A percentile compares a stretch with the other conserved stretches of the same genome.
These are phyloP conservation scores for Suillus cothurnatus DNA, from an alignment of 768 basidiomycete genomes.

Conservation along the genomic window DNA sequence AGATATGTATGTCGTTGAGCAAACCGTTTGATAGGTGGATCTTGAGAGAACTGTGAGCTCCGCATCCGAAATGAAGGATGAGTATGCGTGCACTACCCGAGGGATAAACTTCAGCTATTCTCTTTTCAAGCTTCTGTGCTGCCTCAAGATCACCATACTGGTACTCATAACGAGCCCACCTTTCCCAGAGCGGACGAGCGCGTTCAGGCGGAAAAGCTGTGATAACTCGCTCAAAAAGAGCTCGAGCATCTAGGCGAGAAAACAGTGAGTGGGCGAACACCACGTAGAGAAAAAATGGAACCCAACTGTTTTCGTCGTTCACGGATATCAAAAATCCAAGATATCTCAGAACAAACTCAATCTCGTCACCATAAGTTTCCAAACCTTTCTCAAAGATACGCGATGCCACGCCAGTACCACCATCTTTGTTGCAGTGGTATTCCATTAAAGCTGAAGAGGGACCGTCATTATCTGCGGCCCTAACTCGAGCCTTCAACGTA, in stretches of 20 bases:
- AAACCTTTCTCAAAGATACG: constrained; percentile 94
- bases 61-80: background rate
- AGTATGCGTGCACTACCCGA: constrained; percentile 62
- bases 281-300: background rate
- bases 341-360: constrained; percentile 86
- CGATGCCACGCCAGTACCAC: constrained; percentile 70
- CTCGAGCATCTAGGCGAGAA: constrained; percentile 77
- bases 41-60: constrained; percentile 40
- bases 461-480: constrained; percentile 10
- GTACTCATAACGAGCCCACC: constrained; percentile 95
- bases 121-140: constrained; percentile 84
- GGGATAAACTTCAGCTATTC: constrained; percentile 87
- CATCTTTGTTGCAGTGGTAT: constrained; percentile 85
- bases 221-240: constrained; percentile 90
- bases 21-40: constrained; percentile 88
- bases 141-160: constrained; percentile 92
- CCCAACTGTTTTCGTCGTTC: constrained; percentile 93
- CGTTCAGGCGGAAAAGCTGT: constrained; percentile 74
- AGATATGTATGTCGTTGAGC: constrained; percentile 77
- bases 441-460: constrained; percentile 81
- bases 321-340: constrained; percentile 91
- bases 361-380: constrained; percentile 78
- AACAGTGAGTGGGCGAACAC: constrained; percentile 10
- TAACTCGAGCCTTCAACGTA: constrained; percentile 30
- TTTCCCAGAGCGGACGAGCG: constrained; percentile 89